Base-by-base conservation (phyloP, 2,329 filamentous ascomycete genomes). In the Aspergillus sp. region DNA sequence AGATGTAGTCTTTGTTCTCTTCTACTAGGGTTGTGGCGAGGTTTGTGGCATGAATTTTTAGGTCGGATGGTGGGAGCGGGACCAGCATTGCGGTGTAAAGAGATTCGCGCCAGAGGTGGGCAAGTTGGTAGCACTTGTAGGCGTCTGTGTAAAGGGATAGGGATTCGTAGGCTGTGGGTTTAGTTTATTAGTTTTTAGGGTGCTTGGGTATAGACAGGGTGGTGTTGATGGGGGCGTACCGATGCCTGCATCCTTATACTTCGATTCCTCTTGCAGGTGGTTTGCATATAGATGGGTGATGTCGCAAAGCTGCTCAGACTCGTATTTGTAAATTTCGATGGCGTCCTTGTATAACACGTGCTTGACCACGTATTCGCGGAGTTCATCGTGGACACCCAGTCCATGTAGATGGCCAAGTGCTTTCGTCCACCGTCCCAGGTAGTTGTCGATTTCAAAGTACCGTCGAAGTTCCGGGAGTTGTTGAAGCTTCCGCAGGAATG, bases 71-170 rank as follows among this genome's bases (percentile, higher is more conserved):
- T 0, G 86, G 80, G 4, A 92, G 73, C 0, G 87, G 82, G 1
- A 88, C 85, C 56, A 90, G 84, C 55, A 86, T 85, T 5, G 93
- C 93, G 47, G 86, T 86, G 66, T 89, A 91, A 49, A 99, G 85
- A 23, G 91, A 91, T 74, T 99, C 93, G 52, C 90, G 91, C 95
- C 95, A 99, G 75, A 90, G 84, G 40, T 91, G 90, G 1, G 91
- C 91, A 1, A 89, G 85, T 60, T 90, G 87, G 76, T 97, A 99
- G 70, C 90, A 90, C 67, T 87, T 84, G 60, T 89, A 92, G 9
- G 95, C 93, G 40, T 88, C 83, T 19, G 79, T 71, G 68, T 90
- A 91, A 70, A 93, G 86, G 12, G 80, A 78, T 9, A 99, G 86
- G 19, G 89, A 96, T 72, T 98, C 95, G 74, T 96, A 96, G 3